phyloP scores from a whole-genome alignment of 257 asterid species.

The Solanum appendiculatum region DNA sequence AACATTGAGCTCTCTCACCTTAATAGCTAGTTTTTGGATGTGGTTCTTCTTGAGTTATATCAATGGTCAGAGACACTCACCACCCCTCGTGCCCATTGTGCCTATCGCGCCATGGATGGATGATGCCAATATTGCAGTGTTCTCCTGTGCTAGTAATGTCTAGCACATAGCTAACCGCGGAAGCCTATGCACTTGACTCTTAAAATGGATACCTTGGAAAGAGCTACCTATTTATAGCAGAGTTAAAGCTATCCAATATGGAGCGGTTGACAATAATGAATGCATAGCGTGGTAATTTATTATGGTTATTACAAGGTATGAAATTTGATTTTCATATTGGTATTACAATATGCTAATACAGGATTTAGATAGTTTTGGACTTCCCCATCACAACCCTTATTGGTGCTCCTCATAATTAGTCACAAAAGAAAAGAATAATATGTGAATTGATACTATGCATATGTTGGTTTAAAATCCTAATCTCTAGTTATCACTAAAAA shows the following conservation, averaged over 20 bases:
- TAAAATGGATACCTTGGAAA: too few relatives aligned
- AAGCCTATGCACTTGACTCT: too few relatives aligned
- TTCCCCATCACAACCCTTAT: neutral
- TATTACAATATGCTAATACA: neutral
- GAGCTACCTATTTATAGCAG: too few relatives aligned
- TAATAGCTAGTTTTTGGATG: neutral
- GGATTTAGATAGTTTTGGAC: neutral
- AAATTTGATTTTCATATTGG: neutral
- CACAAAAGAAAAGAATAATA: neutral
- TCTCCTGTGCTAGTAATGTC: too few relatives aligned
- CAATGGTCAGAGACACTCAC: too few relatives aligned
- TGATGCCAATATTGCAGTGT: too few relatives aligned
- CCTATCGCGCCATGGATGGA: too few relatives aligned
- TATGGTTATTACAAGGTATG: neutral
- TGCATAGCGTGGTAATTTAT: too few relatives aligned
- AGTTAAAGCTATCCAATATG: too few relatives aligned
- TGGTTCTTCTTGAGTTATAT: neutral
- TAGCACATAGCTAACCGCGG: too few relatives aligned
- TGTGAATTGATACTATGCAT: neutral
- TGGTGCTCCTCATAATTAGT: neutral
- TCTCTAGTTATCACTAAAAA: neutral
- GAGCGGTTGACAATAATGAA: too few relatives aligned
- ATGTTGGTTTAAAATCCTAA: neutral
- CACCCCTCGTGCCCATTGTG: too few relatives aligned
- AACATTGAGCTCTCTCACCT: neutral